Percentiles rank a stretch among this genome's conserved stretches.
phyloP scores from a whole-genome alignment of 179 eudicot species.

The Beta macrorhiza region DNA sequence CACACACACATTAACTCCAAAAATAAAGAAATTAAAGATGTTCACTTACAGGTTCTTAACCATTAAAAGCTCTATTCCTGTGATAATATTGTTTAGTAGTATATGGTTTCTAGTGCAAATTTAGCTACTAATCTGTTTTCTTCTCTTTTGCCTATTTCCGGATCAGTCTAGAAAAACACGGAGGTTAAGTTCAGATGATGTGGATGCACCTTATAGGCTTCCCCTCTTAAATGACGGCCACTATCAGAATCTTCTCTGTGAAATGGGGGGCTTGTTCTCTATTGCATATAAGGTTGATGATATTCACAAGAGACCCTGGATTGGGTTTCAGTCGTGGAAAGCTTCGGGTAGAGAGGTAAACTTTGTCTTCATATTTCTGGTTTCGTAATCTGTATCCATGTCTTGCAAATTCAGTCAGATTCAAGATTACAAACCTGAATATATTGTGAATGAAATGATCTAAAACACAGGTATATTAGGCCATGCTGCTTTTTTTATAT shows the following conservation, averaged over 20 bases:
- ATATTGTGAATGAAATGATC: background rate
- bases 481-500: slow-evolving; percentile 21
- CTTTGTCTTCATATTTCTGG: background rate
- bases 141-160: background rate
- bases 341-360: slow-evolving; percentile 83
- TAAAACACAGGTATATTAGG: background rate
- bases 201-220: slow-evolving; percentile 88
- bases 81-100: background rate
- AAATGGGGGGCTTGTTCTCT: slow-evolving; percentile 91
- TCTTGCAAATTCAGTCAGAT: slow-evolving; percentile 1
- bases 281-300: slow-evolving; percentile 78
- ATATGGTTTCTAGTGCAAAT: background rate
- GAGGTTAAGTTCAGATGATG: slow-evolving; percentile 89
- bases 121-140: slow-evolving; percentile 1
- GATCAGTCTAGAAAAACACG: slow-evolving; percentile 56
- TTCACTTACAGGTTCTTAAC: background rate
- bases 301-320: slow-evolving; percentile 89
- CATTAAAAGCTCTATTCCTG: background rate
- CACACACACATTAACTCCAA: background rate
- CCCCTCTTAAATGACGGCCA: slow-evolving; percentile 66
- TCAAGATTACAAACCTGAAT: background rate
- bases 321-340: slow-evolving; percentile 96
- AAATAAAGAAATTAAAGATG: background rate
- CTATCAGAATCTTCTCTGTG: slow-evolving; percentile 72
- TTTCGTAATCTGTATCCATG: background rate